A percentile compares a stretch with the other conserved stretches of the same genome.
phyloP scores from a whole-genome alignment of 1,139 yeast genomes.

The Saccharomyces hybrid region DNA sequence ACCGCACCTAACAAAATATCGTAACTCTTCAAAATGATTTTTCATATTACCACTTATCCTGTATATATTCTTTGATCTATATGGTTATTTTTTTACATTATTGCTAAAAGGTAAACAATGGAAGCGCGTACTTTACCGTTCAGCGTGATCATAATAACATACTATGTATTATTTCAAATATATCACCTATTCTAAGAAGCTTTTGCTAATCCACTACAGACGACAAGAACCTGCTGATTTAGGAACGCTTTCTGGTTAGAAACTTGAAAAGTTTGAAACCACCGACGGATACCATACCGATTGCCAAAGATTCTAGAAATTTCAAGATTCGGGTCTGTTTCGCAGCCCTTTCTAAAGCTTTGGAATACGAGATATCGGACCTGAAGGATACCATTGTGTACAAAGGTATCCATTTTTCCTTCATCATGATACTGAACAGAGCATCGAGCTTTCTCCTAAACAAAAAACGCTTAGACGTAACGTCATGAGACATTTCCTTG shows the following conservation, averaged over 20 bases:
- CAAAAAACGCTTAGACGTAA: conserved; percentile 55
- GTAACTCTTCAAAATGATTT: too few species aligned
- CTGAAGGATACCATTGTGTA: conserved; percentile 91
- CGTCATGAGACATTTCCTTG: conserved; percentile 81
- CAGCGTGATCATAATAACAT: background rate
- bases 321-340: conserved; percentile 37
- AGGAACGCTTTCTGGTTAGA: background rate
- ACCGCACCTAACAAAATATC: too few species aligned
- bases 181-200: background rate
- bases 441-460: conserved; percentile 64
- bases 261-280: conserved; percentile 4
- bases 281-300: conserved; percentile 9
- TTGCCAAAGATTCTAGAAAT: conserved; percentile 14
- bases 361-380: conserved; percentile 69
- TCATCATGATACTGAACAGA: conserved; percentile 49
- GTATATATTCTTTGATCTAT: background rate
- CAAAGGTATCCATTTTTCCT: conserved; percentile 71
- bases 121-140: background rate
- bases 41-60: too few species aligned
- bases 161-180: background rate
- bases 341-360: conserved; percentile 52
- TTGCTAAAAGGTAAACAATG: background rate
- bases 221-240: background rate
- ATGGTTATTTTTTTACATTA: conserved; percentile 33
- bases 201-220: background rate